Conservation (phyloP, 2,329 filamentous ascomycete genomes). For the Claviceps digitariae region DNA sequence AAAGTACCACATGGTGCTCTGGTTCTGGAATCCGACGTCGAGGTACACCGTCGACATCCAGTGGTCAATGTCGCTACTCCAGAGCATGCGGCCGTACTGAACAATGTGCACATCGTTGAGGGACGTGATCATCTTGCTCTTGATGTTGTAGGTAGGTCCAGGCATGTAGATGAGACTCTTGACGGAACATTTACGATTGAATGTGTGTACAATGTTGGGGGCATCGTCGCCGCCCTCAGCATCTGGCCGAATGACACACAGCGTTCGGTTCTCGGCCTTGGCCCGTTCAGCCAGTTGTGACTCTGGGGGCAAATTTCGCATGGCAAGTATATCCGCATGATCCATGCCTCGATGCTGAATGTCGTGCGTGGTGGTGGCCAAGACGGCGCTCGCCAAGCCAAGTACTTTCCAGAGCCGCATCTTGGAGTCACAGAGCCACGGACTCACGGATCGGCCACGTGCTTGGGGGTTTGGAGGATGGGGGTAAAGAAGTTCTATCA, state of each 20-base stretch:
- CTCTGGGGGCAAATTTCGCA: not conserved
- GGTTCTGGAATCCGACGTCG: constrained; percentile 40
- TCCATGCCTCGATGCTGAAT: constrained; percentile 1
- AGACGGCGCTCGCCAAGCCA: not conserved
- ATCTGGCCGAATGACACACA: constrained; percentile 17
- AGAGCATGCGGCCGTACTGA: constrained; percentile 23
- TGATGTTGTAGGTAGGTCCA: constrained; percentile 21
- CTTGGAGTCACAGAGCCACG: no score
- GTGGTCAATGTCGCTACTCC: constrained; percentile 33
- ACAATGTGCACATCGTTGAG: constrained; percentile 29
- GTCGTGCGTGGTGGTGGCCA: not conserved
- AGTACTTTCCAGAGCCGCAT: not conserved
- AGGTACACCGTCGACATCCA: constrained; percentile 35
- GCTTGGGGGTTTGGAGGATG: no score
- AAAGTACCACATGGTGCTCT: constrained; percentile 39
- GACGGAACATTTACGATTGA: constrained; percentile 17
- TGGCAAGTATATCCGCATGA: not conserved
- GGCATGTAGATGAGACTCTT: constrained; percentile 20
- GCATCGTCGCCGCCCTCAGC: constrained; percentile 17
- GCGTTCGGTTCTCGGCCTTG: constrained; percentile 9
- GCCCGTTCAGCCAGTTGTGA: constrained; percentile 5
- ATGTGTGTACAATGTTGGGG: constrained; percentile 17
- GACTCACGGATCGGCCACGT: no score
- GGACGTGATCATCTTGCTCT: constrained; percentile 21
- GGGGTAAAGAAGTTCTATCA: no score